phyloP scores from a whole-genome alignment of 2,329 filamentous ascomycete genomes.

The Dothideomycetes sp. region DNA sequence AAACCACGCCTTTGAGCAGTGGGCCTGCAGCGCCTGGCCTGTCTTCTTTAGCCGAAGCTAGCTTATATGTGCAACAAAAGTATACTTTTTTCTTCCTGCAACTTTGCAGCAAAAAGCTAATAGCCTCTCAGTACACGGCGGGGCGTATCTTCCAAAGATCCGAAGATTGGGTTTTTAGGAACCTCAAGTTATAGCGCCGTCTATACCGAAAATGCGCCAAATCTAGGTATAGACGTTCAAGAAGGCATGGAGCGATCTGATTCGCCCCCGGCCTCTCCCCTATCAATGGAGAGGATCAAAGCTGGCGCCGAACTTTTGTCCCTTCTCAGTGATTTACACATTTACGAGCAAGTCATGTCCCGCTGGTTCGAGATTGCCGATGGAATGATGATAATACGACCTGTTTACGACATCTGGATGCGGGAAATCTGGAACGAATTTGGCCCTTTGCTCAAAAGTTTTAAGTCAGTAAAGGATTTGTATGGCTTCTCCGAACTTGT shows the following conservation, averaged over 20 bases:
- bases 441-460: slow-evolving; percentile 16
- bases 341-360: slow-evolving; percentile 19
- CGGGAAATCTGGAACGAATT: slow-evolving; percentile 25
- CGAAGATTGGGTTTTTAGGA: slow-evolving; percentile 21
- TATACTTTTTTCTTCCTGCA: slow-evolving; percentile 14
- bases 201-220: slow-evolving; percentile 20
- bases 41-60: background rate
- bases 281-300: slow-evolving; percentile 19
- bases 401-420: slow-evolving; percentile 21
- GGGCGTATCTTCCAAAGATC: slow-evolving; percentile 16
- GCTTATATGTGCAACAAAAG: slow-evolving; percentile 12
- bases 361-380: slow-evolving; percentile 23
- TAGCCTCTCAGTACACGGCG: slow-evolving; percentile 7
- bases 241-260: slow-evolving; percentile 15
- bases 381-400: slow-evolving; percentile 20
- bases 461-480: slow-evolving; percentile 21
- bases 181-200: slow-evolving; percentile 22
- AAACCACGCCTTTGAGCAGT: slow-evolving; percentile 8
- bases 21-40: background rate
- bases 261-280: slow-evolving; percentile 14
- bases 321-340: slow-evolving; percentile 20
- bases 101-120: no score
- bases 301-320: slow-evolving; percentile 21
- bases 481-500: slow-evolving; percentile 27
- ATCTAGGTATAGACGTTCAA: slow-evolving; percentile 13